phyloP scores from a whole-genome alignment of 768 basidiomycete genomes.

The Amanita pallidorosea region DNA sequence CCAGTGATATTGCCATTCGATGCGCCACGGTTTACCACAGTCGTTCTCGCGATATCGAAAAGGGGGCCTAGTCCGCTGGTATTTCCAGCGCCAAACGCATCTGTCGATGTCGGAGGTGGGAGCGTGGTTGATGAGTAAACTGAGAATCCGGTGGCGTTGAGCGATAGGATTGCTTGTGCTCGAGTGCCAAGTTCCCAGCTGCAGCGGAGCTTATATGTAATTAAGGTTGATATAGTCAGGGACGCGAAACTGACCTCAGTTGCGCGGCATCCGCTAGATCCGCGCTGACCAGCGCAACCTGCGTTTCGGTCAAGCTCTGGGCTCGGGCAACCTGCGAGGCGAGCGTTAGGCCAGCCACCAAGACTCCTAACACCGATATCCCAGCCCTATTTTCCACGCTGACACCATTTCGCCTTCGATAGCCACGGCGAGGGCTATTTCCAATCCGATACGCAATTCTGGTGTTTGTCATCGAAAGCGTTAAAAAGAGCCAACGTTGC shows the following conservation, averaged over 20 bases:
- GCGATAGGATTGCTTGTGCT: slow-evolving; percentile 36
- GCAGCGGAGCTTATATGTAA: not conserved
- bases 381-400: not conserved
- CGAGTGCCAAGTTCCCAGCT: slow-evolving; percentile 52
- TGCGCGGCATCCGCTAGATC: not conserved
- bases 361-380: not conserved
- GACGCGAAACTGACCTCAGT: not conserved
- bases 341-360: not conserved
- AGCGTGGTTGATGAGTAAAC: slow-evolving; percentile 26
- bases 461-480: not conserved
- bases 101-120: slow-evolving; percentile 25
- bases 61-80: slow-evolving; percentile 37
- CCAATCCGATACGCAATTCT: no score
- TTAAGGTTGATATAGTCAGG: not conserved
- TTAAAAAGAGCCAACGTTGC: no score
- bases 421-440: no score
- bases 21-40: slow-evolving; percentile 35
- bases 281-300: slow-evolving; percentile 1
- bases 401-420: not conserved
- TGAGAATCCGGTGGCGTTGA: slow-evolving; percentile 33
- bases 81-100: slow-evolving; percentile 11
- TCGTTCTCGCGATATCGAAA: slow-evolving; percentile 38
- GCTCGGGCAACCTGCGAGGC: not conserved
- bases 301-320: slow-evolving; percentile 1
- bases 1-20: slow-evolving; percentile 32